These are phyloP conservation scores for Phytophthora citricola DNA, from an alignment of 352 stramenopile genomes.

Conservation along the genomic window DNA sequence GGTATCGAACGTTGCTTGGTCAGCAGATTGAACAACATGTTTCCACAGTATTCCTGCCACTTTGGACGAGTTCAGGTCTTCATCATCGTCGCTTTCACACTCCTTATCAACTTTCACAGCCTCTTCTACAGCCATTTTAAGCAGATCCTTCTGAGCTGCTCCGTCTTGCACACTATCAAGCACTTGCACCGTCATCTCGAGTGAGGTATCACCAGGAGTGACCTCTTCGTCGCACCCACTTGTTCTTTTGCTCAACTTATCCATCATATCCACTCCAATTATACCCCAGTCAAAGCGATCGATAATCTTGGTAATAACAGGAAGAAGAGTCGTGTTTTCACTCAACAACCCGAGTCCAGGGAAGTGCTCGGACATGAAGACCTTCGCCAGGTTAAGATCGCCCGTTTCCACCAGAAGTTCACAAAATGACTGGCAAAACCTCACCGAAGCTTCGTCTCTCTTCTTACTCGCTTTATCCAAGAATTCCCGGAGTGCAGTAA, in stretches of 20 bases:
- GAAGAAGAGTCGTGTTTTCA: slow-evolving; percentile 7
- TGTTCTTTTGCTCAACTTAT: slow-evolving; percentile 4
- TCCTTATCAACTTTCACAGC: background rate
- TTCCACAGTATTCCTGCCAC: slow-evolving; percentile 17
- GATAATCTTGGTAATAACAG: background rate
- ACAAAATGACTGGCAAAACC: slow-evolving; percentile 18
- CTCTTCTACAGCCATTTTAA: slow-evolving; percentile 5
- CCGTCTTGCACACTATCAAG: slow-evolving; percentile 6
- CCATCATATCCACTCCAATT: slow-evolving; percentile 1
- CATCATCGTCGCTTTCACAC: background rate
- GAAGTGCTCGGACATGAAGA: slow-evolving; percentile 19
- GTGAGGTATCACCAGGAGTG: background rate
- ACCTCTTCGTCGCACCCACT: background rate
- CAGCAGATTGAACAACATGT: background rate
- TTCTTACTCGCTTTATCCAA: background rate
- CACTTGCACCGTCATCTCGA: slow-evolving; percentile 22
- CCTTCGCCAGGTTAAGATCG: slow-evolving; percentile 10
- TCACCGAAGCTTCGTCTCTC: background rate
- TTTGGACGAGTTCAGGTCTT: background rate
- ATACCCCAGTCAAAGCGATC: slow-evolving; percentile 17
- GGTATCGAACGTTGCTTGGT: background rate
- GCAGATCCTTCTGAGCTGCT: background rate
- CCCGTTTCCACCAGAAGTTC: slow-evolving; percentile 18
- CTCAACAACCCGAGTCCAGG: slow-evolving; percentile 1
- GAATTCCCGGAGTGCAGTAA: background rate